Conservation (phyloP, 2,329 filamentous ascomycete species). For the Paecilomyces fulvus region DNA sequence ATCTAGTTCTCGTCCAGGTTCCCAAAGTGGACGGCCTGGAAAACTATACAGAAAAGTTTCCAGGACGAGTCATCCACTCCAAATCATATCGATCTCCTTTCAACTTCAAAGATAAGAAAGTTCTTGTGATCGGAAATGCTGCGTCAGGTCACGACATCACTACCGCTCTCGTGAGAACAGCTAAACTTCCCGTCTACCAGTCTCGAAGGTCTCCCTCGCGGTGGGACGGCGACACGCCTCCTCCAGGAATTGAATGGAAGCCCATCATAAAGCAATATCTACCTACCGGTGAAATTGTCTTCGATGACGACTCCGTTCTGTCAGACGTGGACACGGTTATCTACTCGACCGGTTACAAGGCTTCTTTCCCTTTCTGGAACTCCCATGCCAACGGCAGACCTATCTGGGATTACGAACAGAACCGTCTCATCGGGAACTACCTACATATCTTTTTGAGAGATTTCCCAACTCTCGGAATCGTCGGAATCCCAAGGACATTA, state of each 20-base stretch:
- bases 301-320: constrained; percentile 45
- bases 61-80: constrained; percentile 37
- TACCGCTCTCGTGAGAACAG: constrained; percentile 38
- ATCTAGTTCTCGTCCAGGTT: constrained; percentile 23
- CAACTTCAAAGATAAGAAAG: constrained; percentile 32
- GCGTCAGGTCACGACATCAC: constrained; percentile 54
- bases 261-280: constrained; percentile 42
- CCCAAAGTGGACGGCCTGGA: constrained; percentile 40
- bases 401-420: constrained; percentile 43
- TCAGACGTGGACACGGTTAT: constrained; percentile 50
- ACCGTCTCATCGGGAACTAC: constrained; percentile 40
- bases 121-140: constrained; percentile 52
- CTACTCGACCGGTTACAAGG: constrained; percentile 50
- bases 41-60: constrained; percentile 31
- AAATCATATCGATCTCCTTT: constrained; percentile 38
- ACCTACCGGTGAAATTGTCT: constrained; percentile 38
- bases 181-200: constrained; percentile 41
- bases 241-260: constrained; percentile 45
- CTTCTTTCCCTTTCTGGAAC: constrained; percentile 44
- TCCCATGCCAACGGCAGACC: constrained; percentile 34
- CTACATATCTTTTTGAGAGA: constrained; percentile 47
- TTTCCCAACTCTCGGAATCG: constrained; percentile 42
- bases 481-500: constrained; percentile 35
- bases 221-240: constrained; percentile 45
- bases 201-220: constrained; percentile 42